Percentiles rank a stretch among this genome's conserved stretches.
phyloP scores from a whole-genome alignment of 163 green algal species.

The Chloromonas sp. region DNA sequence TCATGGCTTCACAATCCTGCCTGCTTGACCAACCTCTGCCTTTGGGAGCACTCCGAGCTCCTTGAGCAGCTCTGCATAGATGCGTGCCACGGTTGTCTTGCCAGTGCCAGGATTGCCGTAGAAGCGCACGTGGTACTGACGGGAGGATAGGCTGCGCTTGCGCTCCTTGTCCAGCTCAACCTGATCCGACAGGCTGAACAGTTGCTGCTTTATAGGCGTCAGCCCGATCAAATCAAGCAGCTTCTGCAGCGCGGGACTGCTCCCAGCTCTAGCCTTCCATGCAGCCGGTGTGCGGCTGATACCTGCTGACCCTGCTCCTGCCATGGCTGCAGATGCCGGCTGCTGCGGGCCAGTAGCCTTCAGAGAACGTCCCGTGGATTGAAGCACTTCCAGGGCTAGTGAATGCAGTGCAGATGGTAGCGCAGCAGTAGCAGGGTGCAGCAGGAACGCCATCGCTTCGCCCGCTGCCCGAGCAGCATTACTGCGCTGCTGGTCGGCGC shows the following conservation, averaged over 20 bases:
- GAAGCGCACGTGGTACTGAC: conserved; percentile 36
- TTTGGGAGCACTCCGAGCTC: conserved; percentile 32
- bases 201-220: conserved; percentile 27
- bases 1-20: no score
- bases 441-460: conserved; percentile 21
- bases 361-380: not conserved
- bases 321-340: not conserved
- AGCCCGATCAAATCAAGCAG: conserved; percentile 32
- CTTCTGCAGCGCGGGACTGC: conserved; percentile 13
- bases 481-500: no score
- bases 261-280: not conserved
- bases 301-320: not conserved
- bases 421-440: conserved; percentile 22
- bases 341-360: not conserved
- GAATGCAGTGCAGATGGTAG: conserved; percentile 10
- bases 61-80: conserved; percentile 33
- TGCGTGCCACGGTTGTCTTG: conserved; percentile 43
- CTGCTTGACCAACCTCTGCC: conserved; percentile 1
- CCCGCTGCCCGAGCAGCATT: conserved; percentile 13
- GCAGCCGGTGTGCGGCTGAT: not conserved
- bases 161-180: conserved; percentile 41
- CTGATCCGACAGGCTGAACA: conserved; percentile 33
- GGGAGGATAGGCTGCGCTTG: not conserved
- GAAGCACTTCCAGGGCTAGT: conserved; percentile 9
- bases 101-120: conserved; percentile 48